Percentiles rank a stretch among this genome's conserved stretches.
Conservation (phyloP, 768 basidiomycete genomes). For the Tricholoma saponaceum region DNA sequence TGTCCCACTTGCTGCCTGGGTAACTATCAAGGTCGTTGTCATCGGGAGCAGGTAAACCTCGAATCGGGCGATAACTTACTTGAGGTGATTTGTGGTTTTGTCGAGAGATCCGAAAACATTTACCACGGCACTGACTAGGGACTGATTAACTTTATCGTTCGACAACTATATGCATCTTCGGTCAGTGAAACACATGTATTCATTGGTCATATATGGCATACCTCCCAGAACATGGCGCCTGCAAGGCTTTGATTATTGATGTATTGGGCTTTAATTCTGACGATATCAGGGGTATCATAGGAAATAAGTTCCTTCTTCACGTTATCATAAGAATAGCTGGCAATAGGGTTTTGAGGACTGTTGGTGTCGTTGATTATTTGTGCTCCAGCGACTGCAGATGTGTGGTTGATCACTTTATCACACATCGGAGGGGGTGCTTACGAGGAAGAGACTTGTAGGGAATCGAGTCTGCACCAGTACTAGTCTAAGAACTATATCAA, state of each 20-base stretch:
- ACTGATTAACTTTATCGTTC: constrained; percentile 58
- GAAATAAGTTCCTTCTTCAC: constrained; percentile 64
- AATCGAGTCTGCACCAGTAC: no score
- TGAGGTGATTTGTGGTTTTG: constrained; percentile 61
- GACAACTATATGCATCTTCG: constrained; percentile 42
- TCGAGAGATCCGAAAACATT: constrained; percentile 50
- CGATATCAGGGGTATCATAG: constrained; percentile 73
- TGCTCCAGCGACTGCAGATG: constrained; percentile 42
- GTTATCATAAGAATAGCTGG: constrained; percentile 75
- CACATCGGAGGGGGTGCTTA: constrained; percentile 22
- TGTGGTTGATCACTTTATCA: not conserved
- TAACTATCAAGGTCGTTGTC: constrained; percentile 42
- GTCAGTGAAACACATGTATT: not conserved
- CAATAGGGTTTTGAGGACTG: no score
- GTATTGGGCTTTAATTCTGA: constrained; percentile 64
- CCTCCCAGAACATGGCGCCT: constrained; percentile 76
- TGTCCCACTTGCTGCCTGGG: constrained; percentile 69
- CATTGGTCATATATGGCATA: constrained; percentile 17
- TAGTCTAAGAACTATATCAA: not conserved
- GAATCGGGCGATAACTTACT: constrained; percentile 27
- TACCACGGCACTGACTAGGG: constrained; percentile 50
- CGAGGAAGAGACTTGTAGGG: constrained; percentile 72
- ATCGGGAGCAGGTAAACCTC: not conserved
- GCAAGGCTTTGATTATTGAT: constrained; percentile 55
- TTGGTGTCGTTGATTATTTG: constrained; percentile 62